Evolutionary conservation across 164 flowering plant genomes (phyloP).

Genomic region (Aristolochia californica): DNA sequence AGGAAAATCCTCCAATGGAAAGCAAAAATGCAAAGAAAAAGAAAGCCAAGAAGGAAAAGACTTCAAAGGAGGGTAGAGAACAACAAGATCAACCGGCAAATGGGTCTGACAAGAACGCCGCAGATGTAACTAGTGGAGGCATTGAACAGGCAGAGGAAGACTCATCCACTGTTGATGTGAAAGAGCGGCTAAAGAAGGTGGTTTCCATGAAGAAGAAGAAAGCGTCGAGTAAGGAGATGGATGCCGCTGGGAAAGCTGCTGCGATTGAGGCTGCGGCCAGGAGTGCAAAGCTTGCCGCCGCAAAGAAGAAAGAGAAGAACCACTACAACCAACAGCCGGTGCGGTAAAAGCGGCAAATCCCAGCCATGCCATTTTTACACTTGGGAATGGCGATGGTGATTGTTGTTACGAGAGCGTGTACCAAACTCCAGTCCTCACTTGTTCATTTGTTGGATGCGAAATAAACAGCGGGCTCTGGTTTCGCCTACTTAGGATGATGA

Average conservation of each 20-base stretch:
- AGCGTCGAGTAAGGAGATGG: slow-evolving; percentile 78
- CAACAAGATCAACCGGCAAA: slow-evolving; percentile 22
- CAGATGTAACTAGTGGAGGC: slow-evolving; percentile 16
- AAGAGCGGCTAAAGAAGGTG: slow-evolving; percentile 72
- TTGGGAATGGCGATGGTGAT: background rate
- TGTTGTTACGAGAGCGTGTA: background rate
- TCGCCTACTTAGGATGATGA: slow-evolving; percentile 2
- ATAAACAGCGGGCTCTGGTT: slow-evolving; percentile 10
- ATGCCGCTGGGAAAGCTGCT: slow-evolving; percentile 76
- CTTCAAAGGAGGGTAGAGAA: slow-evolving; percentile 43
- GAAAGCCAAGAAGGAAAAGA: slow-evolving; percentile 74
- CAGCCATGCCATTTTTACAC: background rate
- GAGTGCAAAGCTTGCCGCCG: slow-evolving; percentile 81
- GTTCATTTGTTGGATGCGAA: slow-evolving; percentile 9
- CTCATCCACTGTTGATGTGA: slow-evolving; percentile 40
- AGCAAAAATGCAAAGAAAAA: slow-evolving; percentile 74
- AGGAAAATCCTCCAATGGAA: slow-evolving; percentile 40
- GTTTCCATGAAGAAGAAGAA: slow-evolving; percentile 67
- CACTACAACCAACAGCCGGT: slow-evolving; percentile 73
- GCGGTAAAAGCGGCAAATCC: slow-evolving; percentile 21
- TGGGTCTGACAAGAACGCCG: slow-evolving; percentile 22
- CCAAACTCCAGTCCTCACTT: background rate
- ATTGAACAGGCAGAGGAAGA: slow-evolving; percentile 33
- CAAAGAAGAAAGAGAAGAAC: slow-evolving; percentile 90
- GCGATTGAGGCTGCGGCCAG: slow-evolving; percentile 80